These are phyloP conservation scores for Thraustochytrium striatum DNA, from an alignment of 352 stramenopile genomes.

Conservation along the genomic window DNA sequence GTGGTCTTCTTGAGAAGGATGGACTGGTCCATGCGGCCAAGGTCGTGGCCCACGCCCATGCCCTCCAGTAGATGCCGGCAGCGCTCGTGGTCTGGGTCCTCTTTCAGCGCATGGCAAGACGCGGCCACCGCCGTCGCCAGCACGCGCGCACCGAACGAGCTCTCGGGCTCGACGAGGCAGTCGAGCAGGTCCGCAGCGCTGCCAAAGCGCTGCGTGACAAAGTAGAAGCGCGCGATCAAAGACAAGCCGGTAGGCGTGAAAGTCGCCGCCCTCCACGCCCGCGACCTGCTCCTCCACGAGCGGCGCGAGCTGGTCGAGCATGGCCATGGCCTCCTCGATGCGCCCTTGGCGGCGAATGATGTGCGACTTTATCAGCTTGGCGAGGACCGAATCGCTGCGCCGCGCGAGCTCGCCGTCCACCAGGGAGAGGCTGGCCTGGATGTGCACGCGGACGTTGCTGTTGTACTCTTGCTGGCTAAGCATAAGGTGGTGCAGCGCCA, in stretches of 20 bases:
- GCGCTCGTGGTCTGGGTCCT: not conserved
- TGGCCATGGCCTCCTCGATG: not conserved
- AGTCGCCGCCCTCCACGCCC: not conserved
- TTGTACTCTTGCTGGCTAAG: conserved; percentile 36
- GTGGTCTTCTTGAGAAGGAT: conserved; percentile 11
- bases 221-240: conserved; percentile 16
- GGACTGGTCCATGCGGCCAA: conserved; percentile 20
- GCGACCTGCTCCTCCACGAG: not conserved
- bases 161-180: not conserved
- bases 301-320: conserved; percentile 13
- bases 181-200: conserved; percentile 10
- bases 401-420: not conserved
- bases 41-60: not conserved
- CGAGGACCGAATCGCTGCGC: not conserved
- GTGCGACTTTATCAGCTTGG: conserved; percentile 2
- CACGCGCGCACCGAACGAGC: conserved; percentile 10
- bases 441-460: not conserved
- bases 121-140: conserved; percentile 2
- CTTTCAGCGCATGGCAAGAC: conserved; percentile 14
- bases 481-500: conserved; percentile 11
- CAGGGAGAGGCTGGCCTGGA: not conserved
- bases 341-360: not conserved
- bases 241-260: conserved; percentile 27
- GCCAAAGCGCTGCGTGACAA: not conserved
- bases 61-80: not conserved